Base-by-base conservation (phyloP, 768 basidiomycete genomes). In the Podaxis sp. region DNA sequence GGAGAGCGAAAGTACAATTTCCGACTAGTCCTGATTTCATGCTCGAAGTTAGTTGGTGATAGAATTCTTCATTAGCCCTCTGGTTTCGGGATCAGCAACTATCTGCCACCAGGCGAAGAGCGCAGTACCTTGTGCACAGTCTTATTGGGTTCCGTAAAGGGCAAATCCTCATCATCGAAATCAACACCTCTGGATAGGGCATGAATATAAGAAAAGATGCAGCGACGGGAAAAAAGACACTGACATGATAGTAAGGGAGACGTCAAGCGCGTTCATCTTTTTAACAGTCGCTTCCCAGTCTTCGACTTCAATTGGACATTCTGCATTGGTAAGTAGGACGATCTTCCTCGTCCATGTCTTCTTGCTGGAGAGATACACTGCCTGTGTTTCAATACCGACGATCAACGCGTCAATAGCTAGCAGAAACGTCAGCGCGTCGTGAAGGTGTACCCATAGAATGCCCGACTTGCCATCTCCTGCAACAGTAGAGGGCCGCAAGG, bases 271-370 rank as follows among this genome's bases (percentile, higher is more conserved):
- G 55, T 88, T 81, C 77, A 98, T 84, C 67, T 89, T 89, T 48
- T 78, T 71, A 50, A 83, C 83, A 1, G 86, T 90, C 0, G 75
- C 78, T 67, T 92, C 86, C 89, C 91, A 93, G 65, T 91, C 85
- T 67, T 90, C 89, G 2, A 87, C 69, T 68, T 91, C 87, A 60
- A 91, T 85, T 2, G 84, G 85, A 40, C 79, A 85, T 74, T 91
- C 87, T 67, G 89, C 96, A 68, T 99, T 94, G 0, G 96, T 99
- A 20, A 98, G 72, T 15, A 98, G 68, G 40, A 90, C 81, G 2
- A 96, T 78, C 76, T 90, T 95, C 57, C 93, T 84, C 1, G 90
- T 91, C 93, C 93, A 96, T 0, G 88, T 85, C 68, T 84, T 85
- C 75, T 93, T 97, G 22, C 75, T 85, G 33, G 72, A 80, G 38